Base-by-base conservation (phyloP, 1,139 yeast species). In the Yamadazyma epiphylla region DNA sequence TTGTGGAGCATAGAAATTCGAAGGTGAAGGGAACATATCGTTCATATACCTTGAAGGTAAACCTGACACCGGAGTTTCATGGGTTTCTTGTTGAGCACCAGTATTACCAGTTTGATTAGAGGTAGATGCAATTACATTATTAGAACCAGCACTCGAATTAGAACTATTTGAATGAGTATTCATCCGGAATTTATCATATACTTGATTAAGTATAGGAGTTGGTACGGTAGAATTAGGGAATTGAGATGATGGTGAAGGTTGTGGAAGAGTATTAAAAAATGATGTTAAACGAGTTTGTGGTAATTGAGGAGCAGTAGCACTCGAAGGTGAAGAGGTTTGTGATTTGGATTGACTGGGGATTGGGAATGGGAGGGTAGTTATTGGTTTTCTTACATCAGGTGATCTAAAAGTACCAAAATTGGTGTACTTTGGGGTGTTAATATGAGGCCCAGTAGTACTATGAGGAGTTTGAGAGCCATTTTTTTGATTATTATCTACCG, bases 1-100 rank as follows among this genome's bases (percentile, higher is more conserved):
- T 34, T 65, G 73, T 1, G 65, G 58, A 2, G 60, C 65, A 32
- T 66, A 71, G 38, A 73, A 70, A 32, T 65, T 73, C 7, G 71
- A 63, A 2, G 80, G 79, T 5, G 76, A 70, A 11, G 78, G 78
- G 48, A 74, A 74, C 46, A 74, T 60, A 43, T 74, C 80, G 36
- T 68, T 69, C 24, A 73, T 71, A 35, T 71, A 73, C 29, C 75
- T 57, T 4, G 74, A 64, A 0, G 77, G 76, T 17, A 74, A 50
- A 2, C 71, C 77, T 15, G 71, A 64, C 5, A 70, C 47, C 2
- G 78, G 79, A 0, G 76, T 67, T 30, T 70, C 77, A n/a, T 19
- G 27, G 19, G 30, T 22, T 25, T 29, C 25, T 13, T 26, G 17
- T 28, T 28, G 8, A 24, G 35, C 17, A 20, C 26, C 26, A 9